Evolutionary conservation across 805 yeast species (phyloP), one percentile per base, ranked within the genome.

Genomic region (Cyberlindnera lachancei): DNA sequence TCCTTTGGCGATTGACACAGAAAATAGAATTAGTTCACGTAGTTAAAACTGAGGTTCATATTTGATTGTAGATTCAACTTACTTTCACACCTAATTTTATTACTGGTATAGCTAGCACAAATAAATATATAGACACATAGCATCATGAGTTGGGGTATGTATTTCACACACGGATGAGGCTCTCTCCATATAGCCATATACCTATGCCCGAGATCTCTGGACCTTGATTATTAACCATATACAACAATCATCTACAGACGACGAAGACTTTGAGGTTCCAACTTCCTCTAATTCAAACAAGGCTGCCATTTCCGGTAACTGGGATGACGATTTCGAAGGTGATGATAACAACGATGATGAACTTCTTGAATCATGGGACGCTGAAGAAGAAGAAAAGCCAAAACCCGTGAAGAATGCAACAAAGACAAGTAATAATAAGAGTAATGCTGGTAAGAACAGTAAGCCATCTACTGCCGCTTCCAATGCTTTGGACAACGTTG

Each of bases 281-380:
- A 59, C 75, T 28, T 50, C 66, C 16, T 59, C 56, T 26, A 70
- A 58, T 31, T n/a, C n/a, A n/a, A n/a, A n/a, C n/a, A n/a, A n/a
- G n/a, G 66, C 69, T 30, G 71, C 70, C 14, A 71, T 72, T 21
- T 70, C 76, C 36, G 79, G 74, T 30, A 74, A 84, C 23, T 84
- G 94, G 85, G 94, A 86, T 56, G 92, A 80, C 41, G 88, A 77
- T 41, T 59, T 62, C 36, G 81, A 55, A 32, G 70, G 71, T 30
- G 80, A 76, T 30, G 94, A 82, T 40, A n/a, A n/a, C n/a, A n/a
- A n/a, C n/a, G n/a, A n/a, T n/a, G 92, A 82, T 30, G 79, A 83
- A n/a, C 68, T 79, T 17, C 58, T 81, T 31, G 96, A 73, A 31
- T 82, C 94, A 10, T 90, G 96, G 96, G 97, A 90, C 47, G 78